These are phyloP conservation scores for Acacia crassicarpa DNA, from an alignment of 306 rosid genomes.

Conservation along the genomic window DNA sequence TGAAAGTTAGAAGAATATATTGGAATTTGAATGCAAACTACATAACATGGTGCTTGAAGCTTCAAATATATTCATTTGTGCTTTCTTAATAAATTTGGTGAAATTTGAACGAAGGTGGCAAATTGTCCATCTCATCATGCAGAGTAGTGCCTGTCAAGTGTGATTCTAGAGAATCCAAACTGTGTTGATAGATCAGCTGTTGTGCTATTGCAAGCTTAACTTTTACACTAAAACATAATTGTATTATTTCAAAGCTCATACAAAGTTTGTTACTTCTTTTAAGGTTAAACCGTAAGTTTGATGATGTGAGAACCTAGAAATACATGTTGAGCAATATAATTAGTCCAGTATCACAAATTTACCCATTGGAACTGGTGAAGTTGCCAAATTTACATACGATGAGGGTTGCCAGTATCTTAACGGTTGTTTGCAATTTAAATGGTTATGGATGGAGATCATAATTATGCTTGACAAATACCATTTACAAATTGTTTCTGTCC, in stretches of 20 bases:
- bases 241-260: slow-evolving; percentile 9
- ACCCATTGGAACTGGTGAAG: not conserved
- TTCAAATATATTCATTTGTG: slow-evolving; percentile 6
- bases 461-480: not conserved
- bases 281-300: not conserved
- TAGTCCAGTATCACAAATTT: not conserved
- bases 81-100: not conserved
- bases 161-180: not conserved
- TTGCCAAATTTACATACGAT: slow-evolving; percentile 10
- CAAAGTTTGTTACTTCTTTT: not conserved
- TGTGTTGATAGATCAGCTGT: not conserved
- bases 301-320: slow-evolving; percentile 12
- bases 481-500: not conserved
- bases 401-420: not conserved
- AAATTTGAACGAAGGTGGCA: not conserved
- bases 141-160: not conserved
- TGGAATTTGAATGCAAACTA: slow-evolving; percentile 1
- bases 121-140: not conserved
- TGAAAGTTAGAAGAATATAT: not conserved
- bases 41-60: slow-evolving; percentile 15
- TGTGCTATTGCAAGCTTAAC: not conserved
- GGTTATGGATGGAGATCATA: slow-evolving; percentile 2
- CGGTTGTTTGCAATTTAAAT: not conserved
- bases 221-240: not conserved
- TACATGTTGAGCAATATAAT: not conserved